These are phyloP conservation scores for Eutypella sp. DNA, from an alignment of 2,329 filamentous ascomycete genomes.

Conservation along the genomic window DNA sequence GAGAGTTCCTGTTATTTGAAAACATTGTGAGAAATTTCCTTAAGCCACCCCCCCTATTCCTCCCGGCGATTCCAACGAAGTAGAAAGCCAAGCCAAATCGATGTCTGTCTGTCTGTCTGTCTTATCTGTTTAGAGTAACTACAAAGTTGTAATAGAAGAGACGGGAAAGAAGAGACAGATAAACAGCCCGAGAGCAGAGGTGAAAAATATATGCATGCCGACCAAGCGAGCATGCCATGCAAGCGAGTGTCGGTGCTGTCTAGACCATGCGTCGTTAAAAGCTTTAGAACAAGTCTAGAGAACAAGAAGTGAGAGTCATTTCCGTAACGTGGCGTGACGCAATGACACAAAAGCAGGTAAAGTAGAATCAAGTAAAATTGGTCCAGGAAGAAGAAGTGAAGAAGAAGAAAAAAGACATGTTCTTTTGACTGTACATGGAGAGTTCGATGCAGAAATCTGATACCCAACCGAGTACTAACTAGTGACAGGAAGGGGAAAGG, in stretches of 20 bases:
- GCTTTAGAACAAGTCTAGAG: background rate
- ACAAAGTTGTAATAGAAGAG: background rate
- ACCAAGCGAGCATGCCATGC: too few relatives aligned
- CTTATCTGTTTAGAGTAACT: background rate
- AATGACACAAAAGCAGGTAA: background rate
- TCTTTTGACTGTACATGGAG: conserved; percentile 17
- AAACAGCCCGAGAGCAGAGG: background rate
- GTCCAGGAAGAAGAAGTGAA: too few relatives aligned
- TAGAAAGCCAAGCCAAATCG: too few relatives aligned
- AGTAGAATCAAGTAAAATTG: background rate
- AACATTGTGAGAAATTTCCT: too few relatives aligned
- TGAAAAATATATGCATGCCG: background rate
- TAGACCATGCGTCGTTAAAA: too few relatives aligned
- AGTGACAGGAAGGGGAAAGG: too few relatives aligned
- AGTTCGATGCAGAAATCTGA: conserved; percentile 5
- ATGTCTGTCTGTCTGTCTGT: conserved; percentile 2
- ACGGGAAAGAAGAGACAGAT: background rate
- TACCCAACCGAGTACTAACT: conserved; percentile 15
- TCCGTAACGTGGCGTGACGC: background rate
- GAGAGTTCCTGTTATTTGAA: too few relatives aligned
- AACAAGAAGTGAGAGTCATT: background rate
- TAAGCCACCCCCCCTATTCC: too few relatives aligned
- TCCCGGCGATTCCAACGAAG: too few relatives aligned
- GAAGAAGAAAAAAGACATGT: background rate
- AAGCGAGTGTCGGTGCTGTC: too few relatives aligned